Evolutionary conservation across 2,329 filamentous ascomycete species (phyloP).

Genomic region (Ascocoryne sarcoides): DNA sequence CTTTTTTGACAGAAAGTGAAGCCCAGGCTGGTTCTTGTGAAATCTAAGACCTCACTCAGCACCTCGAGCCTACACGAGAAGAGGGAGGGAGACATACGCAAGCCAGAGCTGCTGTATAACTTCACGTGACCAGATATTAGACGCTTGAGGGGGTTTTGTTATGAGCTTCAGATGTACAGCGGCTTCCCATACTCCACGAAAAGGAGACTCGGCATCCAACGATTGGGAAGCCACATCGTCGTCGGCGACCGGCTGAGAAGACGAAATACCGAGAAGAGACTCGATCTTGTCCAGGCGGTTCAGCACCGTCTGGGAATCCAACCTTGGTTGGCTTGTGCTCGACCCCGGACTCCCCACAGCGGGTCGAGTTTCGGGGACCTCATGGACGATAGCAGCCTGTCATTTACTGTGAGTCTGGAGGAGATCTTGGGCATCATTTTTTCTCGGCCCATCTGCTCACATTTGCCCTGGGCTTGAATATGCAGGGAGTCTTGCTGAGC

Average conservation of each 20-base stretch:
- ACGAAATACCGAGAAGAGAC: constrained; percentile 12
- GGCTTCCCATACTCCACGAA: constrained; percentile 27
- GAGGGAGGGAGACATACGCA: constrained; percentile 21
- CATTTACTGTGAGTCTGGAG: constrained; percentile 9
- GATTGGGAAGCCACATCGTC: constrained; percentile 10
- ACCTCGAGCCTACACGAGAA: too few species aligned
- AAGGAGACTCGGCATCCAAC: constrained; percentile 15
- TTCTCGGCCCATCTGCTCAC: constrained; percentile 21
- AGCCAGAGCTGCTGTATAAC: constrained; percentile 31
- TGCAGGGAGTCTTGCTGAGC: constrained; percentile 30
- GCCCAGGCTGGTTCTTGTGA: constrained; percentile 35
- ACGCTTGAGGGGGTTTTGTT: constrained; percentile 19
- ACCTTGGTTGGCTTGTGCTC: constrained; percentile 8
- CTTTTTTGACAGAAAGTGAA: constrained; percentile 37
- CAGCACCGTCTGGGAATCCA: constrained; percentile 14
- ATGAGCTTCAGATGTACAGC: constrained; percentile 24
- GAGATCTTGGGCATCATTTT: constrained; percentile 4
- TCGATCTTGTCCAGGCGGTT: constrained; percentile 18
- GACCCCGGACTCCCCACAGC: constrained; percentile 3
- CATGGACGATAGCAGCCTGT: constrained; percentile 11
- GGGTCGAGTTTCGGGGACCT: constrained; percentile 2
- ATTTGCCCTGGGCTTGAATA: constrained; percentile 34
- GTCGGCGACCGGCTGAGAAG: constrained; percentile 10
- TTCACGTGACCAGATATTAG: constrained; percentile 27
- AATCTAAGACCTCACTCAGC: constrained; percentile 30